Evolutionary conservation across 2,329 filamentous ascomycete species (phyloP).

Genomic region (Colletotrichum shisoi): DNA sequence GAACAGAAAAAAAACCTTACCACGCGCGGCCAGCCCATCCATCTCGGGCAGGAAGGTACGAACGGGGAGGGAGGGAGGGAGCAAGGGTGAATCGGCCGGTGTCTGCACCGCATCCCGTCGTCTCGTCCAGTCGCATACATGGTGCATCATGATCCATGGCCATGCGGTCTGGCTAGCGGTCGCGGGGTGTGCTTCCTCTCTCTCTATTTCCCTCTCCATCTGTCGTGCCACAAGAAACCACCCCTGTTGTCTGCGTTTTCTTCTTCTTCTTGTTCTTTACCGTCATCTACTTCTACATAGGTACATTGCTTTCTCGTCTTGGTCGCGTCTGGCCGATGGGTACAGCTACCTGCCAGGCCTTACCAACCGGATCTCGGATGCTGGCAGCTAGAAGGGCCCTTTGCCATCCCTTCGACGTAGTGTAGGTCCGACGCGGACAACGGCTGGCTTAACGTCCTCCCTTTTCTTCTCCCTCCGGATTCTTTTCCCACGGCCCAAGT

Average conservation of each 20-base stretch:
- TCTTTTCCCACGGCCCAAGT: constrained; percentile 25
- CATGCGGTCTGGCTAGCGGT: constrained; percentile 36
- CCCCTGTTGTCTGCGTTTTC: constrained; percentile 17
- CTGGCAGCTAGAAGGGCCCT: constrained; percentile 17
- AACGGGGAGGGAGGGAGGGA: constrained; percentile 7
- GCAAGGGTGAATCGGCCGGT: constrained; percentile 13
- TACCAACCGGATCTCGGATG: constrained; percentile 8
- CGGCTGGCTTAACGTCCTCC: constrained; percentile 23
- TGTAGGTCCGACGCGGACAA: background rate
- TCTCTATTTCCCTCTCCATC: background rate
- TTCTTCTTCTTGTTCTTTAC: background rate
- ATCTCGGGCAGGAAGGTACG: constrained; percentile 15
- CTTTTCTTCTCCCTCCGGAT: constrained; percentile 37
- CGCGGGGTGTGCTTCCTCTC: constrained; percentile 28
- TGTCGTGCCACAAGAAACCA: constrained; percentile 22
- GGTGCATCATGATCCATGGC: constrained; percentile 28
- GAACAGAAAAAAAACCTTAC: constrained; percentile 8
- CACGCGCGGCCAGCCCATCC: constrained; percentile 11
- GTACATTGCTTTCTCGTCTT: constrained; percentile 13
- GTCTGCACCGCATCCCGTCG: constrained; percentile 18
- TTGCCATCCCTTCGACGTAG: constrained; percentile 28
- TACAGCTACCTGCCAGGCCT: constrained; percentile 22
- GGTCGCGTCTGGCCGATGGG: constrained; percentile 8
- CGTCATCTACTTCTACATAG: constrained; percentile 16
- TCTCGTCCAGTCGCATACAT: constrained; percentile 23